These are phyloP conservation scores for Cladorrhinum sp. DNA, from an alignment of 2,329 filamentous ascomycete genomes.

Conservation along the genomic window DNA sequence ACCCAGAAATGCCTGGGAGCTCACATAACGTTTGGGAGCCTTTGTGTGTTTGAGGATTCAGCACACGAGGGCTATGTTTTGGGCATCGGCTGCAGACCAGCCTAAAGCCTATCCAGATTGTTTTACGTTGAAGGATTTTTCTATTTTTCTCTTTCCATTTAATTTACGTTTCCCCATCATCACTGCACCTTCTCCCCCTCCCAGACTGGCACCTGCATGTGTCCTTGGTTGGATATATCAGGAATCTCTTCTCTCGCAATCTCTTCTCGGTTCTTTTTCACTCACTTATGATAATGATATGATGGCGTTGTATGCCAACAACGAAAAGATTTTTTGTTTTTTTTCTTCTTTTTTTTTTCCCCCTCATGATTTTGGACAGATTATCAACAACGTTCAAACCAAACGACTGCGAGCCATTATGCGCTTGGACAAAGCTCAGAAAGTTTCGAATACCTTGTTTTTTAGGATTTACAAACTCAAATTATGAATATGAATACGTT, in stretches of 20 bases:
- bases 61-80: background rate
- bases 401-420: background rate
- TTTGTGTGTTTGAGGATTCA: background rate
- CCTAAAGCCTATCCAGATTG: conserved; percentile 6
- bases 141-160: background rate
- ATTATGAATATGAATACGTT: no score
- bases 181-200: background rate
- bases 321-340: background rate
- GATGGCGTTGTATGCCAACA: background rate
- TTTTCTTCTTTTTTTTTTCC: background rate
- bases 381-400: background rate
- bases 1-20: background rate
- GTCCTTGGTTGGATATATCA: background rate
- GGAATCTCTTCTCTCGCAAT: background rate
- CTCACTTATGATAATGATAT: background rate
- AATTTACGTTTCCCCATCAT: background rate
- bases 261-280: background rate
- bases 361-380: background rate
- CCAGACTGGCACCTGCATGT: background rate
- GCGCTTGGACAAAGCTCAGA: background rate
- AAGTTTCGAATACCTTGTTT: background rate
- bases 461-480: no score
- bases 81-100: conserved; percentile 12
- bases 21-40: background rate
- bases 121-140: conserved; percentile 12